Conservation (phyloP, 2,329 filamentous ascomycete species). For the Chrysosporium keratinophilum region DNA sequence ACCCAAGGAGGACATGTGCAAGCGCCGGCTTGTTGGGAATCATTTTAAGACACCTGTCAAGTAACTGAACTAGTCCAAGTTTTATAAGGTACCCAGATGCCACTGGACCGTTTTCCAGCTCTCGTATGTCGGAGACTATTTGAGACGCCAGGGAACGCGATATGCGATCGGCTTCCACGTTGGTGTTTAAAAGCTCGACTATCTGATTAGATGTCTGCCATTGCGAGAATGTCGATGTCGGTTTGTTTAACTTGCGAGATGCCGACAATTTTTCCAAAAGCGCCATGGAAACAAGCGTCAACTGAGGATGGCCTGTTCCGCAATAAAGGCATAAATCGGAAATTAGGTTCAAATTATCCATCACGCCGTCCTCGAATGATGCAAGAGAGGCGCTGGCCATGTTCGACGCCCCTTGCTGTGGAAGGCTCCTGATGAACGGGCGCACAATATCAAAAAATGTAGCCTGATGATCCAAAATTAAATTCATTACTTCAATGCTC, state of each 20-base stretch:
- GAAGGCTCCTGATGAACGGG: conserved; percentile 60
- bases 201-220: conserved; percentile 67
- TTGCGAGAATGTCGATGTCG: conserved; percentile 53
- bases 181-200: conserved; percentile 74
- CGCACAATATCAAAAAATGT: conserved; percentile 86
- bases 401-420: conserved; percentile 47
- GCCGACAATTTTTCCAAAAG: conserved; percentile 78
- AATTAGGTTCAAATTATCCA: conserved; percentile 68
- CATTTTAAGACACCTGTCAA: conserved; percentile 67
- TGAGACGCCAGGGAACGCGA: conserved; percentile 60
- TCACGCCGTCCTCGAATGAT: conserved; percentile 85
- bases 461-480: conserved; percentile 74
- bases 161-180: conserved; percentile 71
- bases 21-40: conserved; percentile 71
- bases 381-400: conserved; percentile 67
- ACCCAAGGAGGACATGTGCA: conserved; percentile 82
- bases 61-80: conserved; percentile 70
- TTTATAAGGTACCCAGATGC: conserved; percentile 72
- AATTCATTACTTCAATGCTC: conserved; percentile 72
- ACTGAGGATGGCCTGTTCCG: conserved; percentile 66
- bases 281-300: conserved; percentile 70
- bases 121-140: conserved; percentile 54
- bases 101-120: conserved; percentile 59
- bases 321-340: conserved; percentile 79
- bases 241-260: conserved; percentile 67